Evolutionary conservation across 495 filamentous ascomycete species (phyloP).

Genomic region (Beverwykella pulmonaria): DNA sequence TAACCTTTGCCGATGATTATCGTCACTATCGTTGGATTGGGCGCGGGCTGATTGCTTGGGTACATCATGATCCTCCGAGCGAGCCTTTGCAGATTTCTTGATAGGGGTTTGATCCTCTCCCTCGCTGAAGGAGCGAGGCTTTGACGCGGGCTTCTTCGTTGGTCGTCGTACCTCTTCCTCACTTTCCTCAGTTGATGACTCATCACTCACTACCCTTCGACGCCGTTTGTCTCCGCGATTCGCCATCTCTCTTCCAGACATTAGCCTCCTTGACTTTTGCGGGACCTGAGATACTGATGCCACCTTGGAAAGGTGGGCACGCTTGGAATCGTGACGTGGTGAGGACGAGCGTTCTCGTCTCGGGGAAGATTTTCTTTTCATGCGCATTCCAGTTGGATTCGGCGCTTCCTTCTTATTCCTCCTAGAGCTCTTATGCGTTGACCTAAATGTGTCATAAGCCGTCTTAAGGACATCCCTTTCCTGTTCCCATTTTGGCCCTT

Average conservation of each 20-base stretch:
- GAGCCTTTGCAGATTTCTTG: slow-evolving; percentile 29
- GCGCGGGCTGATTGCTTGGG: slow-evolving; percentile 8
- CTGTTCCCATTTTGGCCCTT: slow-evolving; percentile 85
- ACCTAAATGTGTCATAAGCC: slow-evolving; percentile 68
- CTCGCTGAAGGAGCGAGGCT: slow-evolving; percentile 34
- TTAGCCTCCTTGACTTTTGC: slow-evolving; percentile 33
- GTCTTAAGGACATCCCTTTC: slow-evolving; percentile 80
- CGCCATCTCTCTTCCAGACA: slow-evolving; percentile 35
- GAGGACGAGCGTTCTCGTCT: slow-evolving; percentile 31
- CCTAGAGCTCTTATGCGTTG: slow-evolving; percentile 48
- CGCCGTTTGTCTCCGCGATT: slow-evolving; percentile 31
- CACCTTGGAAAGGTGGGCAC: slow-evolving; percentile 15
- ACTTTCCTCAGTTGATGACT: slow-evolving; percentile 21
- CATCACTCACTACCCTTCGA: slow-evolving; percentile 27
- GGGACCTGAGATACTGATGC: slow-evolving; percentile 9
- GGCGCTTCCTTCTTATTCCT: slow-evolving; percentile 34
- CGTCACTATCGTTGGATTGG: slow-evolving; percentile 25
- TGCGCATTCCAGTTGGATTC: slow-evolving; percentile 6
- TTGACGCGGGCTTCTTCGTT: slow-evolving; percentile 19
- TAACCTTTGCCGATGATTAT: slow-evolving; percentile 9
- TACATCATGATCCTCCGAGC: slow-evolving; percentile 19
- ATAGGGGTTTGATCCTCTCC: slow-evolving; percentile 26
- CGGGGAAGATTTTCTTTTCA: slow-evolving; percentile 34
- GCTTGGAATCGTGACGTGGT: slow-evolving; percentile 30
- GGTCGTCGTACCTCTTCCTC: slow-evolving; percentile 33